These are phyloP conservation scores for Saturnispora kantuleensis DNA, from an alignment of 805 yeast genomes.

Conservation along the genomic window DNA sequence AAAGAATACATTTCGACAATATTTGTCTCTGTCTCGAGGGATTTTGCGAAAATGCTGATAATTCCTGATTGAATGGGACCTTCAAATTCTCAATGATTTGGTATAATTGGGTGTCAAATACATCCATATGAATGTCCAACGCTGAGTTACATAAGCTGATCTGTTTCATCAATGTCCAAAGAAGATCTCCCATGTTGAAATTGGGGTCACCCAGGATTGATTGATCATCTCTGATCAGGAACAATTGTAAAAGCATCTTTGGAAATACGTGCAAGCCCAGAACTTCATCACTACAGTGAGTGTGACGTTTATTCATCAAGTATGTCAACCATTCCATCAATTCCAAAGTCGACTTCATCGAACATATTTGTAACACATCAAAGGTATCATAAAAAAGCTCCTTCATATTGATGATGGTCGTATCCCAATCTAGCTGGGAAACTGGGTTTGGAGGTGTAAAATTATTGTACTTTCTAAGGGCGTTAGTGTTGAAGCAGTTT, in stretches of 20 bases:
- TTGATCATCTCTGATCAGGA: constrained; percentile 52
- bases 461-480: constrained; percentile 39
- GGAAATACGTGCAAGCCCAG: constrained; percentile 39
- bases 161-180: constrained; percentile 22
- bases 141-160: constrained; percentile 19
- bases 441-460: constrained; percentile 35
- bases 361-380: constrained; percentile 25
- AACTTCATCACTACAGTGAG: constrained; percentile 21
- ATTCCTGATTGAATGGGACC: constrained; percentile 34
- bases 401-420: constrained; percentile 14
- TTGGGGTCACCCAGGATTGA: constrained; percentile 40
- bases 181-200: constrained; percentile 28
- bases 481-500: constrained; percentile 36
- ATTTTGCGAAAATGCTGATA: constrained; percentile 46
- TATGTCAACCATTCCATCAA: constrained; percentile 19
- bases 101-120: constrained; percentile 12
- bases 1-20: constrained; percentile 40
- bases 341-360: constrained; percentile 23
- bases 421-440: constrained; percentile 16
- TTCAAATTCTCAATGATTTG: constrained; percentile 37
- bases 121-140: constrained; percentile 1
- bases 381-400: constrained; percentile 31
- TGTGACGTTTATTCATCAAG: constrained; percentile 21
- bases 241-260: constrained; percentile 54
- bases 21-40: constrained; percentile 79